Evolutionary conservation across 192 early-diverging fungal species (phyloP), one percentile per base, ranked within the genome.

Genomic region (Coemansia sp.): DNA sequence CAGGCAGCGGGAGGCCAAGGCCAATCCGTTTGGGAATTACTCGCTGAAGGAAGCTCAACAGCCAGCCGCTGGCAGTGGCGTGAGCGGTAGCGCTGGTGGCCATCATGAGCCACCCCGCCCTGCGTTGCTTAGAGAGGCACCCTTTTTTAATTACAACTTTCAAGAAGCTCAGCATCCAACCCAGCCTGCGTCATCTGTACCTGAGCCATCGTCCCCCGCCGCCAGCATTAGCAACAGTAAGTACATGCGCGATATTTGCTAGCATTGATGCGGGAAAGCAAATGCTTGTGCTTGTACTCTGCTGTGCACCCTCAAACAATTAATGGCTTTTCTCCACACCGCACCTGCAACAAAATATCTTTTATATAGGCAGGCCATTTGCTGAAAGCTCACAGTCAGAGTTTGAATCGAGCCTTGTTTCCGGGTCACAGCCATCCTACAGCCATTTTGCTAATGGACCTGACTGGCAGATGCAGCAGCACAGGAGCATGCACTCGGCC

Each of bases 1-100:
- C 45, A 27, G 45, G 17, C 26, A 34, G 21, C 47, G 53, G 15
- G 53, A 64, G 22, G 53, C 57, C 4, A 57, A 37, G 15, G 46
- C 65, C 22, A 76, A 76, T 37, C 72, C 72, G 29, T 76, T 76
- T 53, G 72, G 72, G 9, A 76, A 76, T 25, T 76, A 76, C 61
- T 76, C 72, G 46, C 42, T 76, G 19, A 67, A 60, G 48, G 72
- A 76, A 30, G 72, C 72, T 3, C 72, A 76, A 15, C 59, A 52
- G 50, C 43, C 45, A 13, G n/a, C 56, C 21, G 11, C 43, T 8
- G 25, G 45, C 45, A 51, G 34, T 25, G 22, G 25, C 47, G 31
- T 11, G 15, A 15, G 25, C 4, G 15, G 38, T 50, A 29, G 33
- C 29, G 31, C 3, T 2, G n/a, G 6, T 3, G 32, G 2, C 31